phyloP scores from a whole-genome alignment of 495 filamentous ascomycete genomes.

The Chaetomium fimeti region DNA sequence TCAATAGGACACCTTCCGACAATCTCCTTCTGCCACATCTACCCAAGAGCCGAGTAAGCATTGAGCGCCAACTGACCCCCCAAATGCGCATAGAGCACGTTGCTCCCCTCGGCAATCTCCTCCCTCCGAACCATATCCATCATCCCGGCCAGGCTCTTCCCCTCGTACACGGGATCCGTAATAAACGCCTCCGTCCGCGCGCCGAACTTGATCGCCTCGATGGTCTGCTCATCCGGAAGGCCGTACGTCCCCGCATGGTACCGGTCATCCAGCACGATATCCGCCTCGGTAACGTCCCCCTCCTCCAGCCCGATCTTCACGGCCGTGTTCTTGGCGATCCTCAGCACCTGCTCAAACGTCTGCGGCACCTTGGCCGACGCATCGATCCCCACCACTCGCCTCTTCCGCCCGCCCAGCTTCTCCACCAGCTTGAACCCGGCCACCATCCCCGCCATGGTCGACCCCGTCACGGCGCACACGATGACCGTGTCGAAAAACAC shows the following conservation, averaged over 20 bases:
- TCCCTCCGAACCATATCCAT: conserved; percentile 59
- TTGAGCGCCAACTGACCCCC: conserved; percentile 63
- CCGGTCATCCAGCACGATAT: conserved; percentile 59
- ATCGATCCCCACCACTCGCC: conserved; percentile 60
- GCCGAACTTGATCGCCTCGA: conserved; percentile 60
- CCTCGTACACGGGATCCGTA: conserved; percentile 67
- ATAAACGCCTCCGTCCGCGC: conserved; percentile 63
- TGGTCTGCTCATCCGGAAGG: conserved; percentile 55
- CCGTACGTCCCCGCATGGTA: conserved; percentile 64
- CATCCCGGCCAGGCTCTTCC: conserved; percentile 65
- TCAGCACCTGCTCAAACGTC: conserved; percentile 57
- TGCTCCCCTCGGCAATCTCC: conserved; percentile 52
- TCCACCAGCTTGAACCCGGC: conserved; percentile 61
- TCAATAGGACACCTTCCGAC: no score
- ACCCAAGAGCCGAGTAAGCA: conserved; percentile 45
- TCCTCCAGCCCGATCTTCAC: conserved; percentile 54
- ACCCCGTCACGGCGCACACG: conserved; percentile 63
- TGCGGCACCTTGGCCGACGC: conserved; percentile 56
- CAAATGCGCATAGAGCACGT: conserved; percentile 63
- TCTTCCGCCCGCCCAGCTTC: conserved; percentile 38
- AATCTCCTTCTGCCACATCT: background rate
- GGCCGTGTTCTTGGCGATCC: conserved; percentile 60
- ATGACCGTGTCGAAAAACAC: conserved; percentile 61
- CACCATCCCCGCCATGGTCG: conserved; percentile 62
- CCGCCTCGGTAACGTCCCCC: conserved; percentile 54